Conservation (phyloP, 495 filamentous ascomycete genomes). For the Bombardia bombarda region DNA sequence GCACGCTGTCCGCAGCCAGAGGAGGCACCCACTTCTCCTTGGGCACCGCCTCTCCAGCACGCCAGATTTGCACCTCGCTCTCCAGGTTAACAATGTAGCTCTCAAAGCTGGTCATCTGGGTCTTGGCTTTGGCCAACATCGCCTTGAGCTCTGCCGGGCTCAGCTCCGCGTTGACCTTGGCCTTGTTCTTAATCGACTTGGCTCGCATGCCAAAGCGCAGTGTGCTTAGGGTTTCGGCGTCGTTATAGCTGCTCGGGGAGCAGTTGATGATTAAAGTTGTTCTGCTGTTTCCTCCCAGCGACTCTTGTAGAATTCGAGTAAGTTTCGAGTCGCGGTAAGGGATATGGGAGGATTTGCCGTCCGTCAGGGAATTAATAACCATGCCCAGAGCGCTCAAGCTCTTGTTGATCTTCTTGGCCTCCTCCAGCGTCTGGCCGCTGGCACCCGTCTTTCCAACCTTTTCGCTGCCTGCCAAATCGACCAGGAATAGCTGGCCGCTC, state of each 20-base stretch:
- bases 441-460: conserved; percentile 98
- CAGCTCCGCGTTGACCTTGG: conserved; percentile 97
- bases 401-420: conserved; percentile 99
- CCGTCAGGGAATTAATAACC: conserved; percentile 97
- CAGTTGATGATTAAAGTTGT: conserved; percentile 98
- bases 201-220: conserved; percentile 93
- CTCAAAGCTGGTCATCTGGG: conserved; percentile 81
- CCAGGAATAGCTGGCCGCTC: conserved; percentile 92
- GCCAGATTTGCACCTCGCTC: conserved; percentile 77
- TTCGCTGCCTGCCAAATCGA: conserved; percentile 95
- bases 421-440: conserved; percentile 93
- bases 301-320: conserved; percentile 94
- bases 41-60: conserved; percentile 78
- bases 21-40: conserved; percentile 58
- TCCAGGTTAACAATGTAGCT: conserved; percentile 79
- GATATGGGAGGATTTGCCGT: conserved; percentile 95
- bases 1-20: conserved; percentile 56
- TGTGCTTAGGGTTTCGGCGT: conserved; percentile 88
- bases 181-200: conserved; percentile 99
- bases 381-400: conserved; percentile 95
- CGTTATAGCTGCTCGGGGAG: conserved; percentile 96
- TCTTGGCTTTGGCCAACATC: conserved; percentile 83
- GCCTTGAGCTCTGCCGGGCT: conserved; percentile 91
- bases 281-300: conserved; percentile 89
- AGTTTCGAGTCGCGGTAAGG: conserved; percentile 98